Percentiles rank a stretch among this genome's conserved stretches.
phyloP scores from a whole-genome alignment of 495 filamentous ascomycete genomes.

The Glonium stellatum region DNA sequence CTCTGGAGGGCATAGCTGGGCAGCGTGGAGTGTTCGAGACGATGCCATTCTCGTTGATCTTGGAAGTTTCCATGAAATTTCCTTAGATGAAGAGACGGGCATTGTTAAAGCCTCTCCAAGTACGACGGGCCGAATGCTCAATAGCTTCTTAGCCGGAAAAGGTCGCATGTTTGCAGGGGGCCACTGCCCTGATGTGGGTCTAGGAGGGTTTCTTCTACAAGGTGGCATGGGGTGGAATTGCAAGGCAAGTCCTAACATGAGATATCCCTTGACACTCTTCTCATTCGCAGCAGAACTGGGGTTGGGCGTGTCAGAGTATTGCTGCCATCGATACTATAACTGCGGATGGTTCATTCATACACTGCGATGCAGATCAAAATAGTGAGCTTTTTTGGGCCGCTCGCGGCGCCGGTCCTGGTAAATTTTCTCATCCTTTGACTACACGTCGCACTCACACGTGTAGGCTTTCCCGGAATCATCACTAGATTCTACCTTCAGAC shows the following conservation, averaged over 20 bases:
- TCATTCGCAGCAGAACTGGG: constrained; percentile 38
- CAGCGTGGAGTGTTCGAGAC: constrained; percentile 46
- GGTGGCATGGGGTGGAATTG: constrained; percentile 55
- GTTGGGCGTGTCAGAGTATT: constrained; percentile 49
- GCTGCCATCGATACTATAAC: constrained; percentile 46
- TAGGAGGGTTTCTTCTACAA: constrained; percentile 50
- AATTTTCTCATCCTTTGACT: no score
- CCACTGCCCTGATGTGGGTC: constrained; percentile 51
- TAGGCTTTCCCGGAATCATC: constrained; percentile 44
- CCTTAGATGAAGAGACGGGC: constrained; percentile 33
- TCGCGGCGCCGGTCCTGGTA: constrained; percentile 43
- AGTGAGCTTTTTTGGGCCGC: constrained; percentile 47
- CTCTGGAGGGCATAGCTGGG: constrained; percentile 50
- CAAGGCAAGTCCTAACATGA: constrained; percentile 9
- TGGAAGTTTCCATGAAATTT: constrained; percentile 33
- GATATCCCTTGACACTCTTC: no score
- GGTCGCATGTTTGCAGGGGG: constrained; percentile 46
- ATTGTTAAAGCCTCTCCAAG: constrained; percentile 41
- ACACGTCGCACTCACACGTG: constrained; percentile 3
- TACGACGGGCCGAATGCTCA: constrained; percentile 41
- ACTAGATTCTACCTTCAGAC: constrained; percentile 41
- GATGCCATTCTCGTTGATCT: constrained; percentile 48
- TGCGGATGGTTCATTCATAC: constrained; percentile 36
- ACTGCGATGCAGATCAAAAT: constrained; percentile 40
- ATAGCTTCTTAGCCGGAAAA: constrained; percentile 34